A percentile compares a stretch with the other conserved stretches of the same genome.
These are phyloP conservation scores for Exutisphaerella laricina DNA, from an alignment of 2,329 filamentous ascomycete genomes.

Conservation along the genomic window DNA sequence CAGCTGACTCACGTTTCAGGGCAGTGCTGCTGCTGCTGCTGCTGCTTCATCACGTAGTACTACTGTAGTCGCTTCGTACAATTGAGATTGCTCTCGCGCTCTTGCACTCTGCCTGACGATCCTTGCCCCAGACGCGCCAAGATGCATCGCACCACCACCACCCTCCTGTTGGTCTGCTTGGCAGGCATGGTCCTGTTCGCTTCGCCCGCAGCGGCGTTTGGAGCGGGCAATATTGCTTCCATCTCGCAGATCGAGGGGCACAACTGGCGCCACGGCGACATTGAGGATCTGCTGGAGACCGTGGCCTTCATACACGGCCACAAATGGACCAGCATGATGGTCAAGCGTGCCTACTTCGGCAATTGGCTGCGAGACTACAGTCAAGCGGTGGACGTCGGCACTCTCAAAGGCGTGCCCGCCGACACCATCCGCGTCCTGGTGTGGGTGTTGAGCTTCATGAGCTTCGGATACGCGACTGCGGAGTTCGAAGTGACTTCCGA, in stretches of 20 bases:
- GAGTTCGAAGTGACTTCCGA: conserved; percentile 82
- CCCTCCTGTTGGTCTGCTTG: conserved; percentile 25
- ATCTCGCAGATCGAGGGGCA: conserved; percentile 42
- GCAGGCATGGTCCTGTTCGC: conserved; percentile 26
- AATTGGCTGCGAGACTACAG: conserved; percentile 95
- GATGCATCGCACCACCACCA: conserved; percentile 9
- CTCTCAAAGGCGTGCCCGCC: conserved; percentile 81
- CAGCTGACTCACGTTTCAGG: too few species aligned
- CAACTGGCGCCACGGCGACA: conserved; percentile 51
- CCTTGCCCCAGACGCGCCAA: too few species aligned
- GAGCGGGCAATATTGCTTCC: conserved; percentile 45
- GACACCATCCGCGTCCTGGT: conserved; percentile 87
- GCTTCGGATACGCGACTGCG: conserved; percentile 73
- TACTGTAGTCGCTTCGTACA: too few species aligned
- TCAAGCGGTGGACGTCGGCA: conserved; percentile 88
- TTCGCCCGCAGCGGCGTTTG: conserved; percentile 36
- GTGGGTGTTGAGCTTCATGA: conserved; percentile 78
- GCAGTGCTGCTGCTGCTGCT: too few species aligned
- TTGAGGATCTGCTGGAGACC: conserved; percentile 47
- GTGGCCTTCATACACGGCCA: conserved; percentile 34
- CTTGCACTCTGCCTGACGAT: background rate
- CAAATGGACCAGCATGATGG: conserved; percentile 59
- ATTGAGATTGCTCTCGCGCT: background rate
- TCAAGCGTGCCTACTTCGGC: conserved; percentile 89
- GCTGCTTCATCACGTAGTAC: too few species aligned